Percentiles rank a stretch among this genome's conserved stretches.
These are phyloP conservation scores for Grosmannia clavigera DNA, from an alignment of 2,329 filamentous ascomycete genomes.

Conservation along the genomic window DNA sequence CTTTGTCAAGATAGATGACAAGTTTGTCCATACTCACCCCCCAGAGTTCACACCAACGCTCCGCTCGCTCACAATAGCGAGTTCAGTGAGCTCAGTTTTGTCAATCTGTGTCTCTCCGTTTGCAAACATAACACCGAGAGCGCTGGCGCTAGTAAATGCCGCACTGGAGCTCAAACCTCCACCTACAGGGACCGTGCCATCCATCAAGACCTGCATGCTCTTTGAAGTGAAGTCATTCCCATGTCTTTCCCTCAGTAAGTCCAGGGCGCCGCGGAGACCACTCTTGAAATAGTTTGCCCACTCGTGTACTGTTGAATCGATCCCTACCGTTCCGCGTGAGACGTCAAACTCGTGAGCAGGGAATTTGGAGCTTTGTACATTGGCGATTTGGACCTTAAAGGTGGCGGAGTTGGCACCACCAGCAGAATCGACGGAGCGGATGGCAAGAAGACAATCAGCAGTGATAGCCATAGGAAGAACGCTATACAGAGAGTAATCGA, in stretches of 20 bases:
- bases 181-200: slow-evolving; percentile 84
- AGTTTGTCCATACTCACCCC: slow-evolving; percentile 42
- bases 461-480: slow-evolving; percentile 93
- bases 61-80: slow-evolving; percentile 89
- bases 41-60: slow-evolving; percentile 94
- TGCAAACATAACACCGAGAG: slow-evolving; percentile 75
- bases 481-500: slow-evolving; percentile 95
- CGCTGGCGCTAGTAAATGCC: slow-evolving; percentile 82
- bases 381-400: slow-evolving; percentile 65
- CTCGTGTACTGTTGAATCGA: slow-evolving; percentile 75
- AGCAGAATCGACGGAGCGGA: slow-evolving; percentile 42
- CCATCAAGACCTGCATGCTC: slow-evolving; percentile 78
- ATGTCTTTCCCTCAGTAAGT: slow-evolving; percentile 60
- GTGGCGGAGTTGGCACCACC: slow-evolving; percentile 33
- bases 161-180: slow-evolving; percentile 90
- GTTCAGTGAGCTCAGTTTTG: slow-evolving; percentile 83
- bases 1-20: neutral
- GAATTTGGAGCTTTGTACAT: slow-evolving; percentile 66
- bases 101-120: slow-evolving; percentile 69
- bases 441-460: slow-evolving; percentile 79
- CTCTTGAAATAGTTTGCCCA: slow-evolving; percentile 99
- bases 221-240: slow-evolving; percentile 47
- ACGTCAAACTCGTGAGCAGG: slow-evolving; percentile 63
- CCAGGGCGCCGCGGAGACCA: slow-evolving; percentile 69
- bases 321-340: slow-evolving; percentile 48